phyloP scores from a whole-genome alignment of 2,329 filamentous ascomycete species.

The Penicillium expansum region DNA sequence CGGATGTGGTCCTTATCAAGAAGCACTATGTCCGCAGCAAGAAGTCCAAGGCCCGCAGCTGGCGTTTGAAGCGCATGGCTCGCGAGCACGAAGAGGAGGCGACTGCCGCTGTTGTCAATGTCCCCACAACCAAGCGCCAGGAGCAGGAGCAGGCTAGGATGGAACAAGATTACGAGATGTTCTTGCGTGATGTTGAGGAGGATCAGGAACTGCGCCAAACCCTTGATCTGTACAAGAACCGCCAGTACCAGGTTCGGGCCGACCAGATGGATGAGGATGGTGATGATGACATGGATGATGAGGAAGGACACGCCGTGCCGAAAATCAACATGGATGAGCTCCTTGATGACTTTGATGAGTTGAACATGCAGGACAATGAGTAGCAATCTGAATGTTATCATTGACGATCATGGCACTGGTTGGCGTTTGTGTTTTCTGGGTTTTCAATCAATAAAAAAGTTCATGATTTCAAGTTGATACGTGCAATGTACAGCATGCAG shows the following conservation, averaged over 20 bases:
- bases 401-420: slow-evolving; percentile 26
- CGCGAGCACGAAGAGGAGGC: slow-evolving; percentile 75
- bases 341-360: slow-evolving; percentile 30
- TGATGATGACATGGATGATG: slow-evolving; percentile 61
- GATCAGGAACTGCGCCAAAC: slow-evolving; percentile 83
- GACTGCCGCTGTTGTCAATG: slow-evolving; percentile 8
- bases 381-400: slow-evolving; percentile 20
- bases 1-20: slow-evolving; percentile 94
- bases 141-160: slow-evolving; percentile 81
- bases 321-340: slow-evolving; percentile 68
- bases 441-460: slow-evolving; percentile 14
- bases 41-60: slow-evolving; percentile 80
- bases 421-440: slow-evolving; percentile 24
- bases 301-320: slow-evolving; percentile 58
- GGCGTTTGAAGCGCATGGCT: slow-evolving; percentile 91
- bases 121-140: slow-evolving; percentile 39
- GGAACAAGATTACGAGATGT: slow-evolving; percentile 94
- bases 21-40: slow-evolving; percentile 87
- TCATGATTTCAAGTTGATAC: slow-evolving; percentile 12
- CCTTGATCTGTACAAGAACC: slow-evolving; percentile 76
- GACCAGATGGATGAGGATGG: slow-evolving; percentile 44
- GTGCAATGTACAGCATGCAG: slow-evolving; percentile 1
- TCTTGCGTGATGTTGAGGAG: slow-evolving; percentile 94
- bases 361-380: slow-evolving; percentile 55
- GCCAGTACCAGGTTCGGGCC: slow-evolving; percentile 44